A percentile compares a stretch with the other conserved stretches of the same genome.
Evolutionary conservation across 805 yeast species (phyloP).

Genomic region (Scheffersomyces coipomensis): DNA sequence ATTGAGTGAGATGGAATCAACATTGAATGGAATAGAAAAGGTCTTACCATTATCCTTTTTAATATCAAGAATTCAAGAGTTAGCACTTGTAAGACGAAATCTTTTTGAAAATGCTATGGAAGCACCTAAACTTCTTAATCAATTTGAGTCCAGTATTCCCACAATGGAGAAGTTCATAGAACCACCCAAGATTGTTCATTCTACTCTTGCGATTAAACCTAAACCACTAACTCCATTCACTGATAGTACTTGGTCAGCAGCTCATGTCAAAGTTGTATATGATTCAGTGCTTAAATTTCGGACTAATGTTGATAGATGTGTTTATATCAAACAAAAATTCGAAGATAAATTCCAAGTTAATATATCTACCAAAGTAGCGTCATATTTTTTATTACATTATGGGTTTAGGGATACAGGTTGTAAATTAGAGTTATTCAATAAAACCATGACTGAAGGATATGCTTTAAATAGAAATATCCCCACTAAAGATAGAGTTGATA

Average conservation of each 20-base stretch:
- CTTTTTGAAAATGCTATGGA: conserved; percentile 28
- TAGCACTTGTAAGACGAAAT: conserved; percentile 27
- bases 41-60: conserved; percentile 21
- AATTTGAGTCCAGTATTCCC: conserved; percentile 4
- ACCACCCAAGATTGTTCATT: not conserved
- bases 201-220: not conserved
- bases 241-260: conserved; percentile 15
- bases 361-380: conserved; percentile 8
- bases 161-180: not conserved
- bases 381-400: conserved; percentile 17
- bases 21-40: conserved; percentile 17
- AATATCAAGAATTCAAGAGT: conserved; percentile 14
- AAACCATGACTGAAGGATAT: not conserved
- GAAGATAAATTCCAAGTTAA: conserved; percentile 8
- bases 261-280: conserved; percentile 11
- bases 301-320: conserved; percentile 8
- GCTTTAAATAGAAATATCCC: not conserved
- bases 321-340: conserved; percentile 10
- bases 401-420: conserved; percentile 11
- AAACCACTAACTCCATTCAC: not conserved
- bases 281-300: not conserved
- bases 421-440: not conserved
- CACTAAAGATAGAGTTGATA: conserved; percentile 1
- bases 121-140: conserved; percentile 26
- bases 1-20: conserved; percentile 14